These are phyloP conservation scores for Phymatotrichopsis omnivora DNA, from an alignment of 2,329 filamentous ascomycete species.

Conservation along the genomic window DNA sequence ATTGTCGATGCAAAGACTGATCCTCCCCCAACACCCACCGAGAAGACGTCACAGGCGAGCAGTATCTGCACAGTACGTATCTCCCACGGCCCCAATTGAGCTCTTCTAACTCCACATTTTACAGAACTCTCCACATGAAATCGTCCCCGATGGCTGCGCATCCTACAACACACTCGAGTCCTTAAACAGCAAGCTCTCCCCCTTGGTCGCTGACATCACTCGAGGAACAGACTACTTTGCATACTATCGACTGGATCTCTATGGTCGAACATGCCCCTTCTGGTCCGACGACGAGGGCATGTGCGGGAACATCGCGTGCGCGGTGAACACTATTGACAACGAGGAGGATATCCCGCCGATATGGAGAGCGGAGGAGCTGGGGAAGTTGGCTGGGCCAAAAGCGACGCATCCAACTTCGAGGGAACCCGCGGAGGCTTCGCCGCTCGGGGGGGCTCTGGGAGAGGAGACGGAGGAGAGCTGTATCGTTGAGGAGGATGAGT, in stretches of 20 bases:
- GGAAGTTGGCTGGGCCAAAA: constrained; percentile 81
- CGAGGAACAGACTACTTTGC: constrained; percentile 93
- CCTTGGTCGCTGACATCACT: constrained; percentile 69
- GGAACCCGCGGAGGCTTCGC: constrained; percentile 53
- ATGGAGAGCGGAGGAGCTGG: constrained; percentile 85
- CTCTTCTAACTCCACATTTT: neutral
- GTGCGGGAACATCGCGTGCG: constrained; percentile 94
- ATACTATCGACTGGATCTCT: constrained; percentile 90
- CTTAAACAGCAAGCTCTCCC: constrained; percentile 67
- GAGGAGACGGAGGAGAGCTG: constrained; percentile 88
- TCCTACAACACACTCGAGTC: constrained; percentile 84
- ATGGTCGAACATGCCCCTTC: constrained; percentile 88
- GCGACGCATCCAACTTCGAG: constrained; percentile 77
- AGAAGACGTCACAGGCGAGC: too few species aligned
- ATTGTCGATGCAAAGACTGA: constrained; percentile 12
- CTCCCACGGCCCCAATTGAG: neutral
- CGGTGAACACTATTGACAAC: constrained; percentile 88
- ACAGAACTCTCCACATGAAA: constrained; percentile 53
- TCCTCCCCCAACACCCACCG: constrained; percentile 1
- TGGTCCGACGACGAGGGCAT: constrained; percentile 89
- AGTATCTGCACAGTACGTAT: constrained; percentile 23
- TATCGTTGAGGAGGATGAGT: constrained; percentile 66
- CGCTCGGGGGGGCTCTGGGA: constrained; percentile 72
- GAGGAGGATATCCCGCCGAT: constrained; percentile 87
- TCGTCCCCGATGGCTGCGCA: constrained; percentile 87